phyloP scores from a whole-genome alignment of 805 yeast species.

The Lachancea cidri region DNA sequence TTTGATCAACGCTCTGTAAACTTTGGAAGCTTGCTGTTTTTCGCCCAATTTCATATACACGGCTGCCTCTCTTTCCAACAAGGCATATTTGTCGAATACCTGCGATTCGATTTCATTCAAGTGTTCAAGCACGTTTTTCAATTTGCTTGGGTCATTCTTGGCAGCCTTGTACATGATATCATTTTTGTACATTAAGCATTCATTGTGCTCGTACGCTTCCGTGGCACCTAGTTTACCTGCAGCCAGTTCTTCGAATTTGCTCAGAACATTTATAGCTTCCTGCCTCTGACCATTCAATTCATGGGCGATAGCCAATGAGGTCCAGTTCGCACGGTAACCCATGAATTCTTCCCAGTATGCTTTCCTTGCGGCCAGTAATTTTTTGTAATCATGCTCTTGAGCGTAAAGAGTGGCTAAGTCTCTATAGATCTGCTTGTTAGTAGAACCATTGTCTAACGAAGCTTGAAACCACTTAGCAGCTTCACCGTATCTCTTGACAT shows the following conservation, averaged over 20 bases:
- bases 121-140: slow-evolving; percentile 56
- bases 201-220: slow-evolving; percentile 75
- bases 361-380: slow-evolving; percentile 58
- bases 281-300: slow-evolving; percentile 63
- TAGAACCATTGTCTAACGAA: slow-evolving; percentile 72
- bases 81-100: slow-evolving; percentile 53
- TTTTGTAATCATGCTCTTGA: slow-evolving; percentile 70
- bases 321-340: slow-evolving; percentile 88
- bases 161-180: slow-evolving; percentile 59
- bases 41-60: slow-evolving; percentile 55
- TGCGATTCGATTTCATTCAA: slow-evolving; percentile 50
- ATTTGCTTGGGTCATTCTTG: slow-evolving; percentile 37
- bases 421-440: slow-evolving; percentile 71
- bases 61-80: slow-evolving; percentile 62
- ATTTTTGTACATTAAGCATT: slow-evolving; percentile 70
- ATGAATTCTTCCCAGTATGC: slow-evolving; percentile 65
- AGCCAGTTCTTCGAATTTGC: slow-evolving; percentile 70
- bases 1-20: slow-evolving; percentile 64
- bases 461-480: slow-evolving; percentile 75
- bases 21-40: slow-evolving; percentile 57
- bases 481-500: slow-evolving; percentile 60
- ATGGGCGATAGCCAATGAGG: slow-evolving; percentile 79
- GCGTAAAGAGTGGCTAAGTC: slow-evolving; percentile 78
- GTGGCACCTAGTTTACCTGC: slow-evolving; percentile 60
- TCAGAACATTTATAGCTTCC: slow-evolving; percentile 65